Conservation (phyloP, 768 basidiomycete species). For the Suillus variegatus region DNA sequence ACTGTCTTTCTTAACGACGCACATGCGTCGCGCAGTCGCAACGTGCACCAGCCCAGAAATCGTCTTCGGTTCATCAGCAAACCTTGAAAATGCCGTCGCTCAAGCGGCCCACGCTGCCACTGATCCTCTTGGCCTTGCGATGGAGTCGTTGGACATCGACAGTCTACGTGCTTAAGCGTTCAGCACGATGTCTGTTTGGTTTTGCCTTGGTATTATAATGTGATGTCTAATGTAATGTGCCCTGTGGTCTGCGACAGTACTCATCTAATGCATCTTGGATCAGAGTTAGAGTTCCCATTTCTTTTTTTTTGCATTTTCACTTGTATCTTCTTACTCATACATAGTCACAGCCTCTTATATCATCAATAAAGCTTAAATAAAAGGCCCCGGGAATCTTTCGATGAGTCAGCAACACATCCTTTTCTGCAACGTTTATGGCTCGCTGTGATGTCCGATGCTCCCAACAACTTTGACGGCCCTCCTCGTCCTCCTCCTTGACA, state of each 20-base stretch:
- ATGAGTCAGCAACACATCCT: conserved; percentile 12
- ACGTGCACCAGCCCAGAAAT: conserved; percentile 93
- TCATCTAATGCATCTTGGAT: conserved; percentile 1
- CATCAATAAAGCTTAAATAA: too few species aligned
- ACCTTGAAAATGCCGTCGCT: conserved; percentile 33
- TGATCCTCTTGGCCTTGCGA: conserved; percentile 64
- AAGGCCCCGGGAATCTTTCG: background rate
- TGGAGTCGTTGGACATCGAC: conserved; percentile 48
- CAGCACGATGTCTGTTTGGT: conserved; percentile 8
- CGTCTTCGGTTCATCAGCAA: conserved; percentile 65
- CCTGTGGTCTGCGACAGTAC: background rate
- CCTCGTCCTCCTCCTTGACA: conserved; percentile 43
- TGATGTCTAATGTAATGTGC: conserved; percentile 5
- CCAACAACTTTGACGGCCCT: conserved; percentile 47
- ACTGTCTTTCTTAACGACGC: conserved; percentile 87
- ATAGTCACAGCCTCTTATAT: too few species aligned
- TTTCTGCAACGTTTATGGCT: conserved; percentile 6
- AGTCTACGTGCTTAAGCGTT: conserved; percentile 24
- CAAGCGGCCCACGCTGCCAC: conserved; percentile 40
- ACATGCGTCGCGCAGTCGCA: conserved; percentile 95
- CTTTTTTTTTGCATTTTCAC: too few species aligned
- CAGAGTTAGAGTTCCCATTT: background rate
- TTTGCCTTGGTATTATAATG: conserved; percentile 4
- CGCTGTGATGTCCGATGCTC: conserved; percentile 31
- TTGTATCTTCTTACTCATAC: too few species aligned